A percentile compares a stretch with the other conserved stretches of the same genome.
phyloP scores from a whole-genome alignment of 441 rosid genomes.

The Eruca vesicaria region DNA sequence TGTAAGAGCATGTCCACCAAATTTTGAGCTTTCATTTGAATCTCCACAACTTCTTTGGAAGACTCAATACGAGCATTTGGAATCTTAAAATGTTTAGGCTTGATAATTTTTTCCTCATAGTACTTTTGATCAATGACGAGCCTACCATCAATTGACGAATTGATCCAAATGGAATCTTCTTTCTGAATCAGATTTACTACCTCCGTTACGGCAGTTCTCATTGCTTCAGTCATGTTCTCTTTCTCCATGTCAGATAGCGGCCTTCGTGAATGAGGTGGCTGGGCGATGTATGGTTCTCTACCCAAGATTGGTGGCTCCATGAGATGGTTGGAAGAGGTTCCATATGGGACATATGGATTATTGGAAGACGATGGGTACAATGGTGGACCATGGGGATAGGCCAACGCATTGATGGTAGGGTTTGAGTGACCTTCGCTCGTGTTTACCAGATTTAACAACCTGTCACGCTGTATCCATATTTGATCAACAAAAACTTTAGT shows the following conservation, averaged over 20 bases:
- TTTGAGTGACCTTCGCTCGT: not conserved
- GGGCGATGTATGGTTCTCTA: slow-evolving; percentile 2
- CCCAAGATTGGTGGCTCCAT: slow-evolving; percentile 6
- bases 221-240: slow-evolving; percentile 38
- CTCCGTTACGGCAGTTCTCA: slow-evolving; percentile 46
- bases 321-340: not conserved
- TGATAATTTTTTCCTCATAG: slow-evolving; percentile 44
- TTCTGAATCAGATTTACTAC: slow-evolving; percentile 38
- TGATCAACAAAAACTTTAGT: not conserved
- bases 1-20: slow-evolving; percentile 49
- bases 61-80: slow-evolving; percentile 49
- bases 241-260: slow-evolving; percentile 44
- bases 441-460: not conserved
- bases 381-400: not conserved
- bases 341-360: not conserved
- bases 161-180: slow-evolving; percentile 59
- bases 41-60: slow-evolving; percentile 43
- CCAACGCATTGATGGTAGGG: not conserved
- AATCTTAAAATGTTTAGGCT: slow-evolving; percentile 30
- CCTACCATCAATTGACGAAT: slow-evolving; percentile 38
- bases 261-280: not conserved
- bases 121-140: slow-evolving; percentile 38
- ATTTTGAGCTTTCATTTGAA: slow-evolving; percentile 34
- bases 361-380: not conserved
- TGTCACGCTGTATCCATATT: slow-evolving; percentile 5